Base-by-base conservation (phyloP, 192 early-diverging fungal species). In the Endogone sp. region DNA sequence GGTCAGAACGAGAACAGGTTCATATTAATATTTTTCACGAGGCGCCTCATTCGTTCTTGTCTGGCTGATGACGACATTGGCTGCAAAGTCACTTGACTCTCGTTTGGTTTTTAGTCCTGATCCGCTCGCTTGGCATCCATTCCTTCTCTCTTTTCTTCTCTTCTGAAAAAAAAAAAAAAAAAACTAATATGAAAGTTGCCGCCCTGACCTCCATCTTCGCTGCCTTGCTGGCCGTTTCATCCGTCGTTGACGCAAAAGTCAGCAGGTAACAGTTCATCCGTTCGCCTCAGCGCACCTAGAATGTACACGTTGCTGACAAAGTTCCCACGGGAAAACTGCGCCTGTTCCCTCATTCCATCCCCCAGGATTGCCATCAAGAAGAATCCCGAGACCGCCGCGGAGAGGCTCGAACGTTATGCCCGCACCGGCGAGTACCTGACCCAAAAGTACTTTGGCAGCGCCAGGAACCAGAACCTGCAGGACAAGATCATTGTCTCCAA, bases 361-460 rank as follows among this genome's bases (percentile, higher is more conserved):
- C 49, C 32, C 58, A 88, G 86, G 59, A 66, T 88, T 32, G 66
- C 73, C 22, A 75, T 94, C 69, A 92, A 92, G 78, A 91, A 92
- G 82, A 67, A 84, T 20, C 27, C 72, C 20, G 82, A 92, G 60
- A 83, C 91, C 4, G 78, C 87, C 30, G 79, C 84, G 21, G 82
- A 89, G 60, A 79, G 79, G 61, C 74, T 90, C 49, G 75, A 81
- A 30, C 87, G 90, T 62, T 88, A 89, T 56, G 77, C 84, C 22
- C 83, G 87, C 71, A 81, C 87, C 27, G 87, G 90, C 37, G 70
- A 77, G 32, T 88, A 89, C 71, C 79, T 94, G 54, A 80, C 85
- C 55, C 91, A 92, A 75, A 94, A 94, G 79, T 94, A 94, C 85
- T 88, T 89, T 82, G 86, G 83, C 24, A 30, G 67, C 20, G 10